Percentiles rank a stretch among this genome's conserved stretches.
Evolutionary conservation across 371 early-diverging fungal genomes (phyloP).

Genomic region (Mortierella sp.): DNA sequence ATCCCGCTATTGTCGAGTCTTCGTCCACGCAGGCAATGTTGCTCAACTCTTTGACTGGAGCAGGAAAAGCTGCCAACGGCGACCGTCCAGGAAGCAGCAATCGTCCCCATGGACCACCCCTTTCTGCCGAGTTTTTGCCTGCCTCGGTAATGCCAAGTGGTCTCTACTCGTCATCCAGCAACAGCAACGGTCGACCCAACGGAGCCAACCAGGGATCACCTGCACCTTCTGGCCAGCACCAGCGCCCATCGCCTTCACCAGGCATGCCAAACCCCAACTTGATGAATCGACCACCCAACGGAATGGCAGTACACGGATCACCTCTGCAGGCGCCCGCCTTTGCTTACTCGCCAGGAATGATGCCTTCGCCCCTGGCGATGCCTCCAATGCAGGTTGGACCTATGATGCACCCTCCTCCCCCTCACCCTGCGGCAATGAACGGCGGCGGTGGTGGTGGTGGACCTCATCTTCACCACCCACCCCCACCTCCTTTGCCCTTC

Average conservation of each 20-base stretch:
- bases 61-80: slow-evolving; percentile 7
- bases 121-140: slow-evolving; percentile 52
- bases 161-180: slow-evolving; percentile 25
- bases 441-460: neutral
- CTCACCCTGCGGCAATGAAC: slow-evolving; percentile 10
- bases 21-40: slow-evolving; percentile 26
- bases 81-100: slow-evolving; percentile 11
- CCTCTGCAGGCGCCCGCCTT: slow-evolving; percentile 53
- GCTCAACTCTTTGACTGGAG: slow-evolving; percentile 29
- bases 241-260: slow-evolving; percentile 24
- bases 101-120: slow-evolving; percentile 33
- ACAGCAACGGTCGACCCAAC: slow-evolving; percentile 5
- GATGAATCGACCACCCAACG: slow-evolving; percentile 40
- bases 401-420: slow-evolving; percentile 40
- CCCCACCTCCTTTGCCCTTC: slow-evolving; percentile 42
- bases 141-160: slow-evolving; percentile 54
- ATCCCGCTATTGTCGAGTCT: neutral
- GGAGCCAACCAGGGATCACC: slow-evolving; percentile 8
- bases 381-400: slow-evolving; percentile 36
- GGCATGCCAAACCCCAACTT: slow-evolving; percentile 24
- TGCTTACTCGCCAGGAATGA: slow-evolving; percentile 63
- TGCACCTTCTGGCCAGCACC: slow-evolving; percentile 21
- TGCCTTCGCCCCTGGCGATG: slow-evolving; percentile 59
- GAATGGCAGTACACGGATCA: slow-evolving; percentile 56
- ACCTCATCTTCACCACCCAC: slow-evolving; percentile 12